These are phyloP conservation scores for Stereocaulon alpinum DNA, from an alignment of 495 filamentous ascomycete species.

Conservation along the genomic window DNA sequence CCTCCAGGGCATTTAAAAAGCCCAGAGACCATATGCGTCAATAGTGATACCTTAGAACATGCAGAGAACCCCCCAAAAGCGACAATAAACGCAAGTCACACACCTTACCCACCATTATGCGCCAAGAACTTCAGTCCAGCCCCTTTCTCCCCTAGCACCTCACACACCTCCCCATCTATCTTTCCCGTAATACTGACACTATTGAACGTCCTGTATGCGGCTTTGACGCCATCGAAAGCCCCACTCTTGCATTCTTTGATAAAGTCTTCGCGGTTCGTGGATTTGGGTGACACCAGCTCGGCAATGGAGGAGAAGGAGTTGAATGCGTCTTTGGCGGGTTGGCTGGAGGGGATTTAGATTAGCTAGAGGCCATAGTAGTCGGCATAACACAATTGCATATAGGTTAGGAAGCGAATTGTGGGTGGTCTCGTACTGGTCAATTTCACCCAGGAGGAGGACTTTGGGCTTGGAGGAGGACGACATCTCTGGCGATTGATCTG, in stretches of 20 bases:
- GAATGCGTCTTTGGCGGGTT: constrained; percentile 39
- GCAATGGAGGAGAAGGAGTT: constrained; percentile 38
- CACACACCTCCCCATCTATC: constrained; percentile 57
- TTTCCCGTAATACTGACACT: constrained; percentile 58
- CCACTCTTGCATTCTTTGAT: constrained; percentile 61
- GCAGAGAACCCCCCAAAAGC: no score
- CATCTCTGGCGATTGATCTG: neutral
- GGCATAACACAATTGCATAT: neutral
- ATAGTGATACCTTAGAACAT: no score
- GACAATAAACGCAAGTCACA: neutral
- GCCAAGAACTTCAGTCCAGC: constrained; percentile 37
- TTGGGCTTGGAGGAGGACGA: constrained; percentile 34
- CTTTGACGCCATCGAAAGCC: constrained; percentile 54
- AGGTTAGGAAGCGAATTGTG: neutral
- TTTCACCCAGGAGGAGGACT: constrained; percentile 46
- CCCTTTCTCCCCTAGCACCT: constrained; percentile 40
- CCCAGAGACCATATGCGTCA: no score
- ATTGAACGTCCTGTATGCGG: constrained; percentile 66
- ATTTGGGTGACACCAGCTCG: constrained; percentile 37
- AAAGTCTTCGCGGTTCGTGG: constrained; percentile 56
- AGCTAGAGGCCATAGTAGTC: constrained; percentile 12
- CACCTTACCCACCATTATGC: constrained; percentile 37
- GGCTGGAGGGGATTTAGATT: constrained; percentile 7
- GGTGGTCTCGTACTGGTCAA: constrained; percentile 39
- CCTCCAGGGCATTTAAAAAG: no score